Evolutionary conservation across 2,329 filamentous ascomycete genomes (phyloP), one percentile per base, ranked within the genome.

Genomic region (Paraconiothyrium sp.): DNA sequence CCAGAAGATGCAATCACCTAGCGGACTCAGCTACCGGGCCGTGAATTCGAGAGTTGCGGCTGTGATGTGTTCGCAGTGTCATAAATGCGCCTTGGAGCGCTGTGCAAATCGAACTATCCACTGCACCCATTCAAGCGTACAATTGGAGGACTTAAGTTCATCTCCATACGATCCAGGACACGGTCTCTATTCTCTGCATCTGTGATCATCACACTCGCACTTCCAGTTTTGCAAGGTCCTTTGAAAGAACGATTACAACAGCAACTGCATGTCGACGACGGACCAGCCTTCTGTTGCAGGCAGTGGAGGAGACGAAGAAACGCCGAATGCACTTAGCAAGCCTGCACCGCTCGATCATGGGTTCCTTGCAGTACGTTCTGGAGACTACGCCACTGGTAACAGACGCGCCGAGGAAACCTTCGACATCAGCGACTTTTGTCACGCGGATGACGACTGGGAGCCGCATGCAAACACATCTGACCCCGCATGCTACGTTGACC

Each of bases 401-500:
- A 30, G 24, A 37, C n/a, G n/a, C 16, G 10, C 30, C 7, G 54
- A 56, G 27, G 16, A 35, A 8, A 6, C 6, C n/a, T 56, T 56
- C 54, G 41, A 56, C n/a, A 22, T 56, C 5, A 56, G 20, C 32
- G 43, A 47, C n/a, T 47, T 37, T 46, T 46, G 39, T 39, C 27
- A 55, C 39, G 52, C 39, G 11, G 6, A 58, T 37, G 41, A 16
- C n/a, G 35, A 52, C 8, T 52, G 30, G 24, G 48, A 44, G 37
- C 22, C 32, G 8, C 46, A 39, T 24, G 20, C 55, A 51, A 50
- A 51, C 22, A 44, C 24, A 3, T 46, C 52, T 46, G 56, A 30
- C 13, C 50, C 57, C 46, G 54, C 68, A 72, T 69, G 68, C 67
- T 58, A 54, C 52, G 47, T 41, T 16, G 22, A 51, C 41, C 49